Conservation (phyloP, 192 early-diverging fungal genomes). For the Thoreauomyces humboldtii region DNA sequence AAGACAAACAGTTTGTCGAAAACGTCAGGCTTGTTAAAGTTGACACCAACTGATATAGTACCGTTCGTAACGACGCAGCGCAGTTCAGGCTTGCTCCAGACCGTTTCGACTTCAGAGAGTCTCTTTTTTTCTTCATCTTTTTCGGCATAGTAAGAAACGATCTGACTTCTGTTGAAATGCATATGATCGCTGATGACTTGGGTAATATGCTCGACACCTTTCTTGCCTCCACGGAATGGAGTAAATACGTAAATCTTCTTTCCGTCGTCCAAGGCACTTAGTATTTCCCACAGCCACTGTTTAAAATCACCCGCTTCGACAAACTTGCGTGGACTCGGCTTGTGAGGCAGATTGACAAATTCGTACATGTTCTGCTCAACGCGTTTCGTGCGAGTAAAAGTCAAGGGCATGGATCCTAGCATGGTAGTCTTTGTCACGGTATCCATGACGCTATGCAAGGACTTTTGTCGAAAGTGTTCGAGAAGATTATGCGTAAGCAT, state of each 20-base stretch:
- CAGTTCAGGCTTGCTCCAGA: slow-evolving; percentile 7
- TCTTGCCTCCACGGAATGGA: slow-evolving; percentile 1
- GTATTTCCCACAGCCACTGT: slow-evolving; percentile 10
- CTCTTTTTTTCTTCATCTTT: slow-evolving; percentile 18
- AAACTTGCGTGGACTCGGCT: slow-evolving; percentile 2
- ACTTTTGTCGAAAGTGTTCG: neutral
- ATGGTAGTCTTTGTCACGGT: slow-evolving; percentile 2
- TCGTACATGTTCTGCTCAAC: neutral
- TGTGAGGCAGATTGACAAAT: neutral
- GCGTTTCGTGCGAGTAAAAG: neutral
- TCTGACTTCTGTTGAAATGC: slow-evolving; percentile 3
- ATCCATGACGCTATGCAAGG: too few relatives aligned
- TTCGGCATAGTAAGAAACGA: slow-evolving; percentile 23
- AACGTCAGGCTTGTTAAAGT: slow-evolving; percentile 13
- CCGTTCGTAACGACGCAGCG: slow-evolving; percentile 20
- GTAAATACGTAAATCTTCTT: slow-evolving; percentile 25
- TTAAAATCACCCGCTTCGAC: neutral
- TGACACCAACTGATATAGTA: slow-evolving; percentile 23
- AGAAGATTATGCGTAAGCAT: slow-evolving; percentile 5
- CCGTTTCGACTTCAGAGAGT: neutral
- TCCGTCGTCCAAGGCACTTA: neutral
- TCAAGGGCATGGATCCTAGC: neutral
- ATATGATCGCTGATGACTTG: neutral
- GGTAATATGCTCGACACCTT: slow-evolving; percentile 5
- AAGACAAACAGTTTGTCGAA: slow-evolving; percentile 7